Evolutionary conservation across 2,329 filamentous ascomycete genomes (phyloP), one percentile per base, ranked within the genome.

Genomic region (Penicillium sp.): DNA sequence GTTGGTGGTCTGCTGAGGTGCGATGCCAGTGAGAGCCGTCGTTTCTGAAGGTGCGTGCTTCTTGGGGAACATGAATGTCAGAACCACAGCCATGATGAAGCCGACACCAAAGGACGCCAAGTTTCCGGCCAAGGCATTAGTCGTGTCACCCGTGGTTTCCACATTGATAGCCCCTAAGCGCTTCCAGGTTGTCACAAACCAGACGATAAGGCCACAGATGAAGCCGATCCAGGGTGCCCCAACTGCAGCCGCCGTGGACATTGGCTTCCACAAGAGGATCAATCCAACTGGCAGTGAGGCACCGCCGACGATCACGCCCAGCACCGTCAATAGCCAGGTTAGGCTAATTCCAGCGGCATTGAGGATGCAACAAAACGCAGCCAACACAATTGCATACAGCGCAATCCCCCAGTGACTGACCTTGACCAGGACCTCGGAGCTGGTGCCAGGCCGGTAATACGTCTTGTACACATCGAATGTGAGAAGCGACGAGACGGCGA

Each of bases 391-490:
- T 0, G 72, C 75, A 33, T 77, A 79, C 39, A 72, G 67, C 3
- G 77, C 66, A 12, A 80, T 77, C 1, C 73, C 75, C 27, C 73
- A 72, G 53, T 80, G 78, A 40, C 71, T 75, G 70, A 75, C 76
- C 0, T 70, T 69, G 33, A 80, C 79, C 0, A 78, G 68, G 13
- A 77, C 70, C 0, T 62, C 57, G 32, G 78, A 75, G 0, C 68
- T 74, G 0, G 77, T 75, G 0, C 51, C 50, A 0, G 66, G 67
- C 46, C 77, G 76, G 52, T 75, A 62, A 54, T 79, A 79, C 5
- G 71, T 72, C 0, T 75, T 69, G 57, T 79, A 79, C 9, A 79
- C 74, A 45, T 80, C 77, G 43, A 79, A 80, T 24, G 72, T 75
- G 35, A 79, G 71, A 41, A 79, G 76, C 0, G 76, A 78, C 0